A percentile compares a stretch with the other conserved stretches of the same genome.
These are phyloP conservation scores for Hansfordia pulvinata DNA, from an alignment of 2,329 filamentous ascomycete species.

Conservation along the genomic window DNA sequence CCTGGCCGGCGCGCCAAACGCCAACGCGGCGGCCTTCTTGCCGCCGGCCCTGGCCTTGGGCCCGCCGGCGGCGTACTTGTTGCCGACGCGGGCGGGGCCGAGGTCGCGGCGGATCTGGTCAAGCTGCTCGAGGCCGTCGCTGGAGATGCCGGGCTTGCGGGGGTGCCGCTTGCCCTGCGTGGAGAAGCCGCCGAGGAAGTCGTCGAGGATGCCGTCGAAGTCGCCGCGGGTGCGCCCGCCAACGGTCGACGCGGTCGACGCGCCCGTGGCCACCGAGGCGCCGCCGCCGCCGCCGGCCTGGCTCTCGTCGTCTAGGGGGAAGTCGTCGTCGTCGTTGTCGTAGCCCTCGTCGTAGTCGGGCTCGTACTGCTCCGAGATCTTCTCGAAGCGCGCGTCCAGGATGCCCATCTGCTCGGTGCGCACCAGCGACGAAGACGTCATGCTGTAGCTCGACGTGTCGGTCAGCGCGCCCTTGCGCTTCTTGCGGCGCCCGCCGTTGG, in stretches of 20 bases:
- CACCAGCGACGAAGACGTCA: conserved; percentile 78
- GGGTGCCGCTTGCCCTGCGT: conserved; percentile 60
- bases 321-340: conserved; percentile 29
- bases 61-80: conserved; percentile 8
- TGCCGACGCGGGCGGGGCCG: conserved; percentile 55
- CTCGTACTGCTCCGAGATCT: conserved; percentile 57
- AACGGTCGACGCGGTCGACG: conserved; percentile 53
- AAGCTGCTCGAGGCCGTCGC: conserved; percentile 74
- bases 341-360: conserved; percentile 38
- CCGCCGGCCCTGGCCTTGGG: not conserved
- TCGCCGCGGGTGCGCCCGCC: conserved; percentile 58
- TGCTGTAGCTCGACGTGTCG: conserved; percentile 74
- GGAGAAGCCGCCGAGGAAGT: conserved; percentile 68
- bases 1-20: not conserved
- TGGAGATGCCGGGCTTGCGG: conserved; percentile 70
- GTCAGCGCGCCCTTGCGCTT: conserved; percentile 93
- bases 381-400: conserved; percentile 84
- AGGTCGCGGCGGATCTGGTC: conserved; percentile 77
- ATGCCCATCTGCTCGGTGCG: conserved; percentile 78
- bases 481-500: conserved; percentile 71
- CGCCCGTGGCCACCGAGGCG: conserved; percentile 44
- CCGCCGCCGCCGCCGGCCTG: conserved; percentile 33
- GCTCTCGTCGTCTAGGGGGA: conserved; percentile 23
- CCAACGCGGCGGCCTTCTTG: not conserved
- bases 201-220: conserved; percentile 85